These are phyloP conservation scores for Podila epigama DNA, from an alignment of 192 early-diverging fungal species.

Conservation along the genomic window DNA sequence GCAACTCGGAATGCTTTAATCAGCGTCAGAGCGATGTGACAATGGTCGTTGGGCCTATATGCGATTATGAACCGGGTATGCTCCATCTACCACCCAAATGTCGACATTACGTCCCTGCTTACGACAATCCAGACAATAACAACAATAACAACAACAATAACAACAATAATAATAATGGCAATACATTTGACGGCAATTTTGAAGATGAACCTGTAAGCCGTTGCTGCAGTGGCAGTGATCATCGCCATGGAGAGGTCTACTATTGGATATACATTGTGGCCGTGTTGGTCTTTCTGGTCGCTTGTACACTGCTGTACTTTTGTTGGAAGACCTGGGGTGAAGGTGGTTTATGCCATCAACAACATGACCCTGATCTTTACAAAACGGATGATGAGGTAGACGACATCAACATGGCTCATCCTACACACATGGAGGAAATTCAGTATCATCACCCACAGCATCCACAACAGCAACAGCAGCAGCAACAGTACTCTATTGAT, in stretches of 20 bases:
- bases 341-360: not conserved
- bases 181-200: too few species aligned
- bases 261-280: constrained; percentile 3
- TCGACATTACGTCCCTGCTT: not conserved
- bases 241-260: too few species aligned
- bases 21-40: not conserved
- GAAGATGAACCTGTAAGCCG: too few species aligned
- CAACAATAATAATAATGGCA: not conserved
- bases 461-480: not conserved
- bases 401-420: too few species aligned
- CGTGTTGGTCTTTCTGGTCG: not conserved
- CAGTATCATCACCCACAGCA: not conserved
- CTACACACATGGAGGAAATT: not conserved
- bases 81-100: constrained; percentile 1
- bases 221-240: too few species aligned
- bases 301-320: not conserved
- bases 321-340: not conserved
- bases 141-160: too few species aligned
- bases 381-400: too few species aligned
- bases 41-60: not conserved
- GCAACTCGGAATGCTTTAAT: constrained; percentile 8
- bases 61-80: constrained; percentile 2
- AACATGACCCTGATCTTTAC: too few species aligned
- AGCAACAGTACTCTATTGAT: too few species aligned
- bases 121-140: not conserved